Conservation (phyloP, 2,329 filamentous ascomycete genomes). For the Hirsutella minnesotensis region DNA sequence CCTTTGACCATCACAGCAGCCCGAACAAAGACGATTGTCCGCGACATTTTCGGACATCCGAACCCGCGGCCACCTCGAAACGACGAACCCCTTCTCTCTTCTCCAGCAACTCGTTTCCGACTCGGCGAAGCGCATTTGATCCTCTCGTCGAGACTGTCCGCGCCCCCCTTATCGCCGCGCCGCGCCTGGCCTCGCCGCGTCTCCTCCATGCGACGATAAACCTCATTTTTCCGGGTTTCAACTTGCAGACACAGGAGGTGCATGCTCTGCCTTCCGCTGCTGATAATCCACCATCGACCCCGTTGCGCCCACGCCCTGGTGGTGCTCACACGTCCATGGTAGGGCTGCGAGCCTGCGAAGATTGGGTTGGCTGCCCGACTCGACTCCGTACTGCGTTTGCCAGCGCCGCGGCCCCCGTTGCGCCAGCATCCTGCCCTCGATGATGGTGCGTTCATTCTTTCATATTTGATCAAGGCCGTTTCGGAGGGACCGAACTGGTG, state of each 20-base stretch:
- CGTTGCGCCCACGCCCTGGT: constrained; percentile 12
- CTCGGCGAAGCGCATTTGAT: not conserved
- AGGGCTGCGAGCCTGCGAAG: constrained; percentile 11
- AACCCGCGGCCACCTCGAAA: not conserved
- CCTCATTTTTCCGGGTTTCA: constrained; percentile 7
- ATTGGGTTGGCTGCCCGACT: constrained; percentile 13
- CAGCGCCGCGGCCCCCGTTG: constrained; percentile 22
- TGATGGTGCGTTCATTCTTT: constrained; percentile 33
- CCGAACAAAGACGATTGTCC: constrained; percentile 1
- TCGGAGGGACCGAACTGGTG: not conserved
- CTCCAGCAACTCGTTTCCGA: not conserved
- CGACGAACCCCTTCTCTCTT: not conserved
- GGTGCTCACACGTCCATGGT: constrained; percentile 17
- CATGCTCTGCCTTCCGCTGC: constrained; percentile 14
- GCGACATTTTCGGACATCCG: not conserved
- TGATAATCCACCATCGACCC: constrained; percentile 10
- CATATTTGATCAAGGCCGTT: not conserved
- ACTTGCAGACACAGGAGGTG: constrained; percentile 20
- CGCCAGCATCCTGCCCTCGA: constrained; percentile 27
- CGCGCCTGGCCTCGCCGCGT: not conserved
- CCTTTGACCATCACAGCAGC: constrained; percentile 1
- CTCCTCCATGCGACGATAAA: constrained; percentile 20
- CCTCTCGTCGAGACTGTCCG: not conserved
- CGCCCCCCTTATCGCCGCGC: not conserved
- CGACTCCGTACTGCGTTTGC: constrained; percentile 14